Conservation (phyloP, 2,329 filamentous ascomycete species). For the Cordyceps militaris region DNA sequence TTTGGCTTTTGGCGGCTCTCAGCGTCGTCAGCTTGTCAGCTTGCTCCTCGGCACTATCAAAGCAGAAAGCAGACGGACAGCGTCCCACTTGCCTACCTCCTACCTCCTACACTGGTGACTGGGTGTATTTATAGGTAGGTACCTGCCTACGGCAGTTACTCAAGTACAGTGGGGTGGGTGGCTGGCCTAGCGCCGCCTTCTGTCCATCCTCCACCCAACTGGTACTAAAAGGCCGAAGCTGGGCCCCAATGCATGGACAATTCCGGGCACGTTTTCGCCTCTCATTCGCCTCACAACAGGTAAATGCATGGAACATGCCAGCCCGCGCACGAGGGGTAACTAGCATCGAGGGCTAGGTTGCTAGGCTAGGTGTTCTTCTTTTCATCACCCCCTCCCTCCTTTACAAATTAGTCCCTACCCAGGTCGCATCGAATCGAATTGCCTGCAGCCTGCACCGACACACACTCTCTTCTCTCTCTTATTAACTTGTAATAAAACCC, state of each 20-base stretch:
- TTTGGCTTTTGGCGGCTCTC: not conserved
- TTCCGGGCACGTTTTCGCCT: not conserved
- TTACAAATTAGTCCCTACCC: not conserved
- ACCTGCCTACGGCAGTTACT: no score
- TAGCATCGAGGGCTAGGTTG: no score
- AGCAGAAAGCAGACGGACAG: no score
- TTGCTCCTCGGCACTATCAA: no score
- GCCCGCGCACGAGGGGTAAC: no score
- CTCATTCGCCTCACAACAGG: not conserved
- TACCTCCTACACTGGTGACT: no score
- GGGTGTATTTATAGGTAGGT: no score
- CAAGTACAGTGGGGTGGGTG: not conserved
- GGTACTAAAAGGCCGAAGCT: not conserved
- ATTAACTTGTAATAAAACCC: not conserved
- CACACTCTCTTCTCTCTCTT: no score
- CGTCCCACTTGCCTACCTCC: no score
- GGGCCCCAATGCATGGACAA: conserved; percentile 8
- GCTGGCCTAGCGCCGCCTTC: not conserved
- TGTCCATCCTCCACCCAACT: not conserved
- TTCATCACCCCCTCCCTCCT: not conserved
- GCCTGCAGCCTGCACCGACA: not conserved
- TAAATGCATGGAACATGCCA: no score
- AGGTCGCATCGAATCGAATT: not conserved
- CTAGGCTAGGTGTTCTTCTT: not conserved
- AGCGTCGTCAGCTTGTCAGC: no score